Evolutionary conservation across 2,329 filamentous ascomycete species (phyloP), one percentile per base, ranked within the genome.

Genomic region (Pezicula radicicola): DNA sequence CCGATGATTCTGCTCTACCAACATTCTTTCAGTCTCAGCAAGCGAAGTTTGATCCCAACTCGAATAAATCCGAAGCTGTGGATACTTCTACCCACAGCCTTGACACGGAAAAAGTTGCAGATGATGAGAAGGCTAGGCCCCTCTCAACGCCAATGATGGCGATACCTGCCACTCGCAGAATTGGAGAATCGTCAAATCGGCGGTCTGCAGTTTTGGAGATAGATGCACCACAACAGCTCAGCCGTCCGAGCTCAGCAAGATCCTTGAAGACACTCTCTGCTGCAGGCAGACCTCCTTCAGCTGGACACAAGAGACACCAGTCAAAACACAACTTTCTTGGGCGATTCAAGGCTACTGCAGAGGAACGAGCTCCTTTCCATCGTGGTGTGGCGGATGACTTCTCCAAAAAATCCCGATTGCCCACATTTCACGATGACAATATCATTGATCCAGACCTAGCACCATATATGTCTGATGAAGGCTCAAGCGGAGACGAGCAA

Each of bases 371-470:
- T 0, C 94, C 94, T 0, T 97, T 97, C 60, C 90, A 89, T 63
- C 78, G 91, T 50, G 88, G 87, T 53, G 78, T 84, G 10, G 84
- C 75, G 9, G 83, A 95, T 48, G 87, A 91, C 53, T 72, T 78
- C 45, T 74, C 78, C 4, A 83, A 80, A 56, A 87, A 85, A 57
- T 75, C 83, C 7, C 83, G 84, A 40, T 79, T 96, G 35, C 87
- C 92, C 15, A 91, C 91, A n/a, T 97, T 99, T 62, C 94, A 99
- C 67, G 91, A 94, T 65, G 94, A 99, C 73, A 97, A 94, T 65
- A 96, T 99, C 60, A 97, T 99, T 60, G 94, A 99, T 66, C 94
- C 94, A 1, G 94, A 99, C 64, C 75, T 99, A 49, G 93, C 92
- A 5, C 89, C 91, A 33, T 99, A 95, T 70, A 88, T 99, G 78